phyloP scores from a whole-genome alignment of 2,329 filamentous ascomycete genomes.

The Exserohilum rostratum region DNA sequence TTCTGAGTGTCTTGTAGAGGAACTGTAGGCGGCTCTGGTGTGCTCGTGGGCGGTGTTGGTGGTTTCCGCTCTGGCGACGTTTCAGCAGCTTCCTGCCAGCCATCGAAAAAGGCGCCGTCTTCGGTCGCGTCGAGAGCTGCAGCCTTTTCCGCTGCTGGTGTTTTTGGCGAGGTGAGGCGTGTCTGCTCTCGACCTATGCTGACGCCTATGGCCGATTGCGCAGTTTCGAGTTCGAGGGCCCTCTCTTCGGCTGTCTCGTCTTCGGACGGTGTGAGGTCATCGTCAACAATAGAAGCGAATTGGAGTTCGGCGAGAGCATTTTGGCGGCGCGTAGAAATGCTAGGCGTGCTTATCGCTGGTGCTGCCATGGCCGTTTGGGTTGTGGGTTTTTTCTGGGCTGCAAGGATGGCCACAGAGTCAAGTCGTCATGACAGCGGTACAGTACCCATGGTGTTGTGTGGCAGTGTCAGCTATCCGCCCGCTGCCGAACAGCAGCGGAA shows the following conservation, averaged over 20 bases:
- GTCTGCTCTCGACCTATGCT: slow-evolving; percentile 65
- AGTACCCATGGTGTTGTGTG: slow-evolving; percentile 26
- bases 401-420: slow-evolving; percentile 13
- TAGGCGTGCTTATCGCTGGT: slow-evolving; percentile 8
- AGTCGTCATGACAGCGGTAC: slow-evolving; percentile 23
- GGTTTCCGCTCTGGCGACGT: background rate
- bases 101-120: slow-evolving; percentile 56
- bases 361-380: slow-evolving; percentile 29
- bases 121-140: slow-evolving; percentile 57
- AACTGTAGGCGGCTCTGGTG: background rate
- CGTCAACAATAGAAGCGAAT: slow-evolving; percentile 49
- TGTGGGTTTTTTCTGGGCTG: slow-evolving; percentile 6
- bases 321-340: slow-evolving; percentile 24
- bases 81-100: slow-evolving; percentile 38
- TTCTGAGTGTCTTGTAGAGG: background rate
- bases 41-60: background rate
- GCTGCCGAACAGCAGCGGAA: slow-evolving; percentile 24
- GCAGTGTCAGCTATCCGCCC: slow-evolving; percentile 35
- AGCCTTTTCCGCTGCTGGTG: slow-evolving; percentile 65
- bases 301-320: slow-evolving; percentile 52
- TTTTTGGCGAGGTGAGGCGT: slow-evolving; percentile 61
- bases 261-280: slow-evolving; percentile 53
- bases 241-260: slow-evolving; percentile 47
- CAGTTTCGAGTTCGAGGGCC: slow-evolving; percentile 47
- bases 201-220: slow-evolving; percentile 59